Evolutionary conservation across 345 rosid species (phyloP).

Genomic region (Hibiscus trionum): DNA sequence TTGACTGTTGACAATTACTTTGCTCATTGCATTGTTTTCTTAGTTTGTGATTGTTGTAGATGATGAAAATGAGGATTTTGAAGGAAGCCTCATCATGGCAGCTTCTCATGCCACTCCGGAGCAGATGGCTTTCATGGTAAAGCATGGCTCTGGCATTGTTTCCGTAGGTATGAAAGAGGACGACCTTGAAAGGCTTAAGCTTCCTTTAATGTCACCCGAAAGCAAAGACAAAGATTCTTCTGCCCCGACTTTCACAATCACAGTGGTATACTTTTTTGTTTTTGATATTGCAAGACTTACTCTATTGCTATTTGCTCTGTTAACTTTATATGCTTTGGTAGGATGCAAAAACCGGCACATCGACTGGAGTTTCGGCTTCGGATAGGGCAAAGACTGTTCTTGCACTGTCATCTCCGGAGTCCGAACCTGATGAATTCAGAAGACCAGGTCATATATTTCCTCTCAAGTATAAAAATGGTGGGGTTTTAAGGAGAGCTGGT

Average conservation of each 20-base stretch:
- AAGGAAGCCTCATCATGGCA: slow-evolving; percentile 79
- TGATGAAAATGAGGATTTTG: slow-evolving; percentile 65
- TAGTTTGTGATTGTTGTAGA: slow-evolving; percentile 89
- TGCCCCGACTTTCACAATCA: slow-evolving; percentile 79
- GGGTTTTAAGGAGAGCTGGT: slow-evolving; percentile 75
- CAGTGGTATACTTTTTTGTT: slow-evolving; percentile 38
- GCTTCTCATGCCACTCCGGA: slow-evolving; percentile 47
- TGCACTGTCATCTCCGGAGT: slow-evolving; percentile 50
- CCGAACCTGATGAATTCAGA: slow-evolving; percentile 65
- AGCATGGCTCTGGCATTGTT: slow-evolving; percentile 74
- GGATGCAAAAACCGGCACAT: slow-evolving; percentile 66
- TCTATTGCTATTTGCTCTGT: not conserved
- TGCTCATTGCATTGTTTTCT: slow-evolving; percentile 11
- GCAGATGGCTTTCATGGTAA: slow-evolving; percentile 56
- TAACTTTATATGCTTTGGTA: slow-evolving; percentile 5
- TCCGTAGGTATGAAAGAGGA: slow-evolving; percentile 75
- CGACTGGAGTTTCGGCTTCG: slow-evolving; percentile 67
- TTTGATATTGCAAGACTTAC: too few relatives aligned
- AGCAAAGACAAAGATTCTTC: slow-evolving; percentile 68
- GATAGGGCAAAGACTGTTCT: slow-evolving; percentile 73
- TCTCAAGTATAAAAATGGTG: slow-evolving; percentile 79
- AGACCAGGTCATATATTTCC: slow-evolving; percentile 92
- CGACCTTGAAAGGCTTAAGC: slow-evolving; percentile 66
- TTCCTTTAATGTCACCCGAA: slow-evolving; percentile 78
- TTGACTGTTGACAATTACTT: slow-evolving; percentile 12